These are phyloP conservation scores for Sarcomyxa edulis DNA, from an alignment of 768 basidiomycete genomes.

Conservation along the genomic window DNA sequence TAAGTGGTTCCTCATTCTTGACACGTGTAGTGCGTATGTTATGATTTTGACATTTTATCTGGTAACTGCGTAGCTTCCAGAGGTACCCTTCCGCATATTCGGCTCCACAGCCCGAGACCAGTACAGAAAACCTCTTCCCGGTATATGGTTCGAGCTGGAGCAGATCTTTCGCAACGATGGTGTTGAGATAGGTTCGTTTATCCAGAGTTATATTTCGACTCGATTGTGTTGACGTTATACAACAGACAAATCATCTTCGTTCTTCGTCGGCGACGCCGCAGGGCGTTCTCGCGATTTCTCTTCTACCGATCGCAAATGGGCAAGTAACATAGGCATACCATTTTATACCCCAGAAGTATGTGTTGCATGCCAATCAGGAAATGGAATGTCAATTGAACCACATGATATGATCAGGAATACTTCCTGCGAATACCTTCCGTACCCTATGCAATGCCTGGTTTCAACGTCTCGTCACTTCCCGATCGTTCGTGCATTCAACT, in stretches of 20 bases:
- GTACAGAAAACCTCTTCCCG: constrained; percentile 83
- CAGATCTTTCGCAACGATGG: constrained; percentile 52
- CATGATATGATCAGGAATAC: constrained; percentile 54
- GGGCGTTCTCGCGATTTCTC: constrained; percentile 75
- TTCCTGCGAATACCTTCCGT: constrained; percentile 53
- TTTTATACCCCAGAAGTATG: constrained; percentile 85
- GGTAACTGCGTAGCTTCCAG: constrained; percentile 46
- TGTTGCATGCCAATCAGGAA: no score
- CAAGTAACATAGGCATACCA: constrained; percentile 63
- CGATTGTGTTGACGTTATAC: not conserved
- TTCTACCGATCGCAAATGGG: constrained; percentile 83
- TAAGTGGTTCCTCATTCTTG: constrained; percentile 22
- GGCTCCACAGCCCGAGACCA: constrained; percentile 73
- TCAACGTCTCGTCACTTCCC: constrained; percentile 49
- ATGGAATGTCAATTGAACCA: not conserved
- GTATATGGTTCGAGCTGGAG: constrained; percentile 78
- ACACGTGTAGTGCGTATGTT: no score
- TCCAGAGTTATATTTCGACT: not conserved
- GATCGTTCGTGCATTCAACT: constrained; percentile 20
- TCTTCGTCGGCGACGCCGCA: constrained; percentile 89
- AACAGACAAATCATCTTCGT: constrained; percentile 66
- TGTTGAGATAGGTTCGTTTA: constrained; percentile 55
- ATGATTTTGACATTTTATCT: not conserved
- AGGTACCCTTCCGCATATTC: constrained; percentile 71
- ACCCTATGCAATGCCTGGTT: constrained; percentile 55